Evolutionary conservation across 163 green algal genomes (phyloP).

Genomic region (Volvox carteri): DNA sequence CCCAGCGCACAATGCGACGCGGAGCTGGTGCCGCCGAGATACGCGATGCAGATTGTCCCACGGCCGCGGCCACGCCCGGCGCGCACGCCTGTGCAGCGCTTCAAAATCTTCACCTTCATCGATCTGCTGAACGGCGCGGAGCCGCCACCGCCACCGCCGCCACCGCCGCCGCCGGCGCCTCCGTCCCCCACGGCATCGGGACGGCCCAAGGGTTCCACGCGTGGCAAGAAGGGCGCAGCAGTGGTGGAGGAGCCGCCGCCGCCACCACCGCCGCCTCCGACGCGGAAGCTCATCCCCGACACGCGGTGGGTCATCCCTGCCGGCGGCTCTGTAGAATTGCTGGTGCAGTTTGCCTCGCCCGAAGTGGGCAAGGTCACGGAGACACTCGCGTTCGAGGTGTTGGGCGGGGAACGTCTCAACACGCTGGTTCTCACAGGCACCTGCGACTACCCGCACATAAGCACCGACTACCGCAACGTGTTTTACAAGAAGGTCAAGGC

Average conservation of each 20-base stretch:
- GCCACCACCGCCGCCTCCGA: slow-evolving; percentile 37
- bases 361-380: slow-evolving; percentile 78
- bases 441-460: slow-evolving; percentile 84
- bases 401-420: slow-evolving; percentile 65
- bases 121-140: slow-evolving; percentile 41
- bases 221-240: slow-evolving; percentile 34
- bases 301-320: slow-evolving; percentile 83
- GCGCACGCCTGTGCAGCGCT: slow-evolving; percentile 52
- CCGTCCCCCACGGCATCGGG: neutral
- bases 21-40: slow-evolving; percentile 71
- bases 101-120: slow-evolving; percentile 58
- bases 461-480: slow-evolving; percentile 78
- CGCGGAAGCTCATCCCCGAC: slow-evolving; percentile 30
- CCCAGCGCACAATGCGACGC: slow-evolving; percentile 63
- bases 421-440: slow-evolving; percentile 65
- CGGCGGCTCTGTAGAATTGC: slow-evolving; percentile 63
- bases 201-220: slow-evolving; percentile 27
- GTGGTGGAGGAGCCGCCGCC: slow-evolving; percentile 57
- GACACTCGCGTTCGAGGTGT: slow-evolving; percentile 77
- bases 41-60: slow-evolving; percentile 67
- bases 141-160: slow-evolving; percentile 30
- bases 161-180: slow-evolving; percentile 24
- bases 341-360: slow-evolving; percentile 75
- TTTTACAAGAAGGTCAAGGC: slow-evolving; percentile 81
- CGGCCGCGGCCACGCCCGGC: slow-evolving; percentile 50